These are phyloP conservation scores for Stemphylium lycopersici DNA, from an alignment of 2,329 filamentous ascomycete species.

Conservation along the genomic window DNA sequence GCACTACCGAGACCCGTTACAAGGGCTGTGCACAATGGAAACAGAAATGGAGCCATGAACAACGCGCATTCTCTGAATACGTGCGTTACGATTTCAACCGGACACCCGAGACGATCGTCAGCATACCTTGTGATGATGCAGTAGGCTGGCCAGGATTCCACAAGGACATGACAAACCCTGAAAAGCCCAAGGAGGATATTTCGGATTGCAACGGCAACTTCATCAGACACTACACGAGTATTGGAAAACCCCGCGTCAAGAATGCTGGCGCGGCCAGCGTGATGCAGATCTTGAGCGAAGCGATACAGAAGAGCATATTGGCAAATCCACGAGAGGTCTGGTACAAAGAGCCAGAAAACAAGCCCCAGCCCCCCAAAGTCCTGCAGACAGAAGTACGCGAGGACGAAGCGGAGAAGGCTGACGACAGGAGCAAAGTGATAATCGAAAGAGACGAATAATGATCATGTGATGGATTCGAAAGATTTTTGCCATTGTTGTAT, in stretches of 20 bases:
- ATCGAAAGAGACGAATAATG: not conserved
- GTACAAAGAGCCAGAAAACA: slow-evolving; percentile 20
- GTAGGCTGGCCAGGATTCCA: slow-evolving; percentile 41
- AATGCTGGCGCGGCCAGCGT: slow-evolving; percentile 9
- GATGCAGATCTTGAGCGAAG: slow-evolving; percentile 21
- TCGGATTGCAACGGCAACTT: slow-evolving; percentile 39
- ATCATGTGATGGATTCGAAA: not conserved
- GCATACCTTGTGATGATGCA: slow-evolving; percentile 44
- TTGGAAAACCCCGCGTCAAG: slow-evolving; percentile 23
- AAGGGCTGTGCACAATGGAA: slow-evolving; percentile 37
- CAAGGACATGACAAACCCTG: slow-evolving; percentile 16
- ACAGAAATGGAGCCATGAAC: slow-evolving; percentile 40
- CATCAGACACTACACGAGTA: slow-evolving; percentile 35
- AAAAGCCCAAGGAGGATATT: slow-evolving; percentile 3
- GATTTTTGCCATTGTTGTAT: not conserved
- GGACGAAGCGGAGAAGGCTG: not conserved
- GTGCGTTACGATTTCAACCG: slow-evolving; percentile 43
- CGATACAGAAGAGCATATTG: slow-evolving; percentile 17
- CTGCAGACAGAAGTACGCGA: not conserved
- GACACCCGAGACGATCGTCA: slow-evolving; percentile 32
- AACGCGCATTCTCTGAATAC: slow-evolving; percentile 43
- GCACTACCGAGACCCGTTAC: slow-evolving; percentile 35
- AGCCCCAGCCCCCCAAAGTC: not conserved
- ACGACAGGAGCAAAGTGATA: not conserved
- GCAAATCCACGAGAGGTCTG: slow-evolving; percentile 9